Base-by-base conservation (phyloP, 495 filamentous ascomycete species). In the Opeltia flavorubescens region DNA sequence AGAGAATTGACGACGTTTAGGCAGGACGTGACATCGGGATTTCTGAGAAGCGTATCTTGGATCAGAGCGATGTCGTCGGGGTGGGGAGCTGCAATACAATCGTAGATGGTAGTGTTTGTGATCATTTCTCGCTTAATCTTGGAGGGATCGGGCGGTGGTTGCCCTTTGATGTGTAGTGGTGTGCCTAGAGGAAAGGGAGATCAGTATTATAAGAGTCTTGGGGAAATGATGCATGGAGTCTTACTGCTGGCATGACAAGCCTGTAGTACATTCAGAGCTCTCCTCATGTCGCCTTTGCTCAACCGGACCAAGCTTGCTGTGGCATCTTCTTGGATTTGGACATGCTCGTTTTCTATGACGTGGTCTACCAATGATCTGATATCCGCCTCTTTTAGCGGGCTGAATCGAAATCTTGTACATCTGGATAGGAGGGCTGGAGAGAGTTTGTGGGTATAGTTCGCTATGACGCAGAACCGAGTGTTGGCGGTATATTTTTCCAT, bases 401-500 rank as follows among this genome's bases (percentile, higher is more conserved):
- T 89, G 65, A 99, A 99, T 18, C 91, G 73, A 66, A 99, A 99
- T 30, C 91, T 71, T 2, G 91, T 96, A 64, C 91, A 99, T 51
- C 91, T 71, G 26, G 88, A 95, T 15, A 99, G 74, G 6, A 99
- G 70, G 0, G 91, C 91, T 0, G 91, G 89, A 5, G 85, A 89
- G n/a, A 99, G 78, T 62, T 96, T 99, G 67, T 99, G 91, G 26
- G 91, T 94, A 61, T 99, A 99, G 63, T 99, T 99, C 54, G 93
- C 93, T 48, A 99, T 95, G 55, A 99, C 86, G 66, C 89, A 95
- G 65, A 99, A 99, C 43, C 91, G 75, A 0, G 91, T 95, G 66
- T 99, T 96, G 49, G 88, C 86, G 0, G 91, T 99, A 66, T 96
- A 99, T 63, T 93, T 91, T 59, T 99, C 91, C 93, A 99, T 99